Percentiles rank a stretch among this genome's conserved stretches.
Evolutionary conservation across 805 yeast species (phyloP).

Genomic region (Phaffomyces opuntiae): DNA sequence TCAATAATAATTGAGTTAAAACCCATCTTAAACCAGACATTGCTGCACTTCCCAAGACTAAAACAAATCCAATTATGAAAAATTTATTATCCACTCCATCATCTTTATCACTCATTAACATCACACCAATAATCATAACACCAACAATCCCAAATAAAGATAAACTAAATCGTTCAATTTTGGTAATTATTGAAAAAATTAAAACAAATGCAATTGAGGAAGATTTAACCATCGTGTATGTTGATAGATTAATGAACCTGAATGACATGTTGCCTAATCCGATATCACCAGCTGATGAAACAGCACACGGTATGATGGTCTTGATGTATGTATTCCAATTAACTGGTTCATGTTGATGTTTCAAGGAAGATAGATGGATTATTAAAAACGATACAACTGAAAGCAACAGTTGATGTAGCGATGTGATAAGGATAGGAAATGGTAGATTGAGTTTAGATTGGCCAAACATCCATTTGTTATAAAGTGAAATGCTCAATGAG

Average conservation of each 20-base stretch:
- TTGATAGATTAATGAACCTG: conserved; percentile 67
- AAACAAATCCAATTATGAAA: conserved; percentile 50
- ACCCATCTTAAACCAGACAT: conserved; percentile 95
- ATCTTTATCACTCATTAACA: conserved; percentile 70
- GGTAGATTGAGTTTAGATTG: conserved; percentile 61
- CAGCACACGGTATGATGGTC: conserved; percentile 73
- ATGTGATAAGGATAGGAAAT: conserved; percentile 80
- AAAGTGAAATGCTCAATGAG: conserved; percentile 63
- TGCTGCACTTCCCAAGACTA: conserved; percentile 73
- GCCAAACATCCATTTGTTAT: conserved; percentile 98
- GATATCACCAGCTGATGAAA: conserved; percentile 88
- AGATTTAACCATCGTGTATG: conserved; percentile 91
- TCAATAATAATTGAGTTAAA: conserved; percentile 72
- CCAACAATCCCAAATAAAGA: conserved; percentile 61
- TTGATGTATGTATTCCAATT: conserved; percentile 35
- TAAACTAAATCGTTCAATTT: conserved; percentile 67
- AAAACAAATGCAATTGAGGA: conserved; percentile 84
- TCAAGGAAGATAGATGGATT: conserved; percentile 9
- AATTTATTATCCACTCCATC: conserved; percentile 12
- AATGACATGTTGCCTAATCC: conserved; percentile 87
- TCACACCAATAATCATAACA: conserved; percentile 78
- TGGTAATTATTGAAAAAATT: conserved; percentile 77
- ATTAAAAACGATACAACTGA: conserved; percentile 38
- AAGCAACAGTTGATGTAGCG: conserved; percentile 74
- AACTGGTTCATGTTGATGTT: conserved; percentile 2